Conservation (phyloP, 2,329 filamentous ascomycete species). For the Nothopassalora personata region DNA sequence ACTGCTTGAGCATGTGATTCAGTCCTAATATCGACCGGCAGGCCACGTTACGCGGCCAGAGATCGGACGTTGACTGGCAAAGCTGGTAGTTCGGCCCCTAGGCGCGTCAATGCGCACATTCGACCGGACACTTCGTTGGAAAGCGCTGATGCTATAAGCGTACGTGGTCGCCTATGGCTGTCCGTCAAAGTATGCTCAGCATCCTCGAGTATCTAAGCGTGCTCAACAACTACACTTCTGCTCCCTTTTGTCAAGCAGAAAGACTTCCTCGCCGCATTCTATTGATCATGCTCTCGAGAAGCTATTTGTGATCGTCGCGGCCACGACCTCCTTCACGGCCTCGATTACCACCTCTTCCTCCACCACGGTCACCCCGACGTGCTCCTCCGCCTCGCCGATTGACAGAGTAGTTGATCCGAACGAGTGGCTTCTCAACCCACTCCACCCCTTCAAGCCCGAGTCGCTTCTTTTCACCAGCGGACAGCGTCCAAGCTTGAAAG, state of each 20-base stretch:
- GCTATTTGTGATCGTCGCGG: slow-evolving; percentile 1
- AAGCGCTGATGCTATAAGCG: no score
- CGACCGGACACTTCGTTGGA: not conserved
- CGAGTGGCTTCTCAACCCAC: slow-evolving; percentile 63
- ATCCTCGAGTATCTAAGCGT: no score
- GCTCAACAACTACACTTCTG: no score
- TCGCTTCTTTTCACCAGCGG: slow-evolving; percentile 52
- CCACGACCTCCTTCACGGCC: slow-evolving; percentile 3
- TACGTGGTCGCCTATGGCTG: no score
- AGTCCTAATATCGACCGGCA: no score
- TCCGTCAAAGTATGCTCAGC: no score
- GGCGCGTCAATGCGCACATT: not conserved
- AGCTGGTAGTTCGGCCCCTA: not conserved
- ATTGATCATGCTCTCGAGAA: no score
- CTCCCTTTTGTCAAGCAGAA: no score
- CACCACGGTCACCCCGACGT: slow-evolving; percentile 15
- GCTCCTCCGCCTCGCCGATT: slow-evolving; percentile 38
- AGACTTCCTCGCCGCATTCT: no score
- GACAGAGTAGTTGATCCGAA: slow-evolving; percentile 59
- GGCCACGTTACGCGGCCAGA: no score
- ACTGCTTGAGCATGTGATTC: no score
- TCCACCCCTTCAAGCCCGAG: slow-evolving; percentile 53
- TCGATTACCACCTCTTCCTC: slow-evolving; percentile 2
- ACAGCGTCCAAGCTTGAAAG: slow-evolving; percentile 66
- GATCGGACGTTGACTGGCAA: no score